Base-by-base conservation (phyloP, 2,329 filamentous ascomycete genomes). In the Paracorniculantispora psalliotae region DNA sequence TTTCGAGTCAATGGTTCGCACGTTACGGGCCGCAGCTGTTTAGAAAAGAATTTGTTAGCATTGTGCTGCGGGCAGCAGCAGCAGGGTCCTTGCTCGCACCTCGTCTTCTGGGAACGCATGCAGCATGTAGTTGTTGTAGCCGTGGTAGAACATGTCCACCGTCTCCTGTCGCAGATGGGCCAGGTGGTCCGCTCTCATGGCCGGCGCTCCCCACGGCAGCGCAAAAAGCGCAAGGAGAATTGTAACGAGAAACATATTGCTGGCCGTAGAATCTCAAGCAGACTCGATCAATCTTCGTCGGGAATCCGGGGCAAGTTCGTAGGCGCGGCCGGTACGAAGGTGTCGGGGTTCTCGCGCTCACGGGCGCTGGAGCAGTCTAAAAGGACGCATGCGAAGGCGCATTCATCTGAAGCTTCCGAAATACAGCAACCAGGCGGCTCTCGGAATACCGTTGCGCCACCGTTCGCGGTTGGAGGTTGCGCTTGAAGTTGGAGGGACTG, bases 31-130 rank as follows among this genome's bases (percentile, higher is more conserved):
- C 91, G 89, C 59, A 99, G 79, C 84, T 93, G 65, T 60, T 13
- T 17, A 62, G 57, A 47, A 21, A 41, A 53, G 54, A 61, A 25
- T 1, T 26, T 0, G 46, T 64, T 50, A 64, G 63, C 28, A 25
- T 25, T 9, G 44, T 19, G 15, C 33, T 17, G n/a, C 17, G 2
- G 23, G 28, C n/a, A 41, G 13, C 7, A 59, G 12, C 1, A 7
- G 41, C 17, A 44, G 21, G n/a, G n/a, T n/a, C n/a, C n/a, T 43
- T n/a, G 26, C 37, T 12, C 67, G 39, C 61, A 86, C 85, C 82
- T 94, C 94, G 69, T 99, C 94, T 73, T 97, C 94, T 13, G 94
- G 94, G 69, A 97, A 99, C 60, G 92, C 94, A 73, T 96, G 81
- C 64, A 84, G 77, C 87, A 97, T 94, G 78, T 99, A 99, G 73